phyloP scores from a whole-genome alignment of 768 basidiomycete species.

The Naganishia kalamii region DNA sequence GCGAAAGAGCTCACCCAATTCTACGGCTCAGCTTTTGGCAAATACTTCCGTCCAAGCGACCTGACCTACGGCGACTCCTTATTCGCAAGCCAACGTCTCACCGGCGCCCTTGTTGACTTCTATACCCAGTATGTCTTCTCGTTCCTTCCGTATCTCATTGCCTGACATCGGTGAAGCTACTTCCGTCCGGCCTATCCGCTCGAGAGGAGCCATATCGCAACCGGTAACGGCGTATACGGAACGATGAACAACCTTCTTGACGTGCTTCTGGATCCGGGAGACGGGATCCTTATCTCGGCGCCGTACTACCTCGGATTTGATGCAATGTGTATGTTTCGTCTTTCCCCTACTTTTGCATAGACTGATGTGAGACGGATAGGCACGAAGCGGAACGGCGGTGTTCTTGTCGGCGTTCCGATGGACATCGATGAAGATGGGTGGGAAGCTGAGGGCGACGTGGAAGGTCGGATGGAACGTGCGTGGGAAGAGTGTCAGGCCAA shows the following conservation, averaged over 20 bases:
- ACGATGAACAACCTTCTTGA: slow-evolving; percentile 42
- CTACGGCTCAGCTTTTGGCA: slow-evolving; percentile 30
- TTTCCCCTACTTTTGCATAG: not conserved
- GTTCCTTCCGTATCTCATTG: not conserved
- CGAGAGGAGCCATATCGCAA: slow-evolving; percentile 10
- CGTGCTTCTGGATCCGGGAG: slow-evolving; percentile 40
- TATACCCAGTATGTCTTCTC: slow-evolving; percentile 30
- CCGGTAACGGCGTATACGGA: slow-evolving; percentile 20
- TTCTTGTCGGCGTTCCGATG: slow-evolving; percentile 32
- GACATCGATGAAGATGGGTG: slow-evolving; percentile 32
- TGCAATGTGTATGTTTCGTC: slow-evolving; percentile 26
- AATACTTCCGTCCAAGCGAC: slow-evolving; percentile 31
- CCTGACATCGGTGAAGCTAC: slow-evolving; percentile 30
- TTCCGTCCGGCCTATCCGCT: slow-evolving; percentile 23
- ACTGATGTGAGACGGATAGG: not conserved
- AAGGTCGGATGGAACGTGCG: slow-evolving; percentile 29
- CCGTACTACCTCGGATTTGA: slow-evolving; percentile 35
- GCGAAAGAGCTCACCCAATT: slow-evolving; percentile 28
- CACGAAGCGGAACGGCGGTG: slow-evolving; percentile 36
- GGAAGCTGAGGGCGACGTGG: slow-evolving; percentile 27
- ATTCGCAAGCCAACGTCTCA: slow-evolving; percentile 41
- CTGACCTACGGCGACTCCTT: slow-evolving; percentile 42
- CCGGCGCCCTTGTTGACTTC: slow-evolving; percentile 33
- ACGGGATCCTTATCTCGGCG: slow-evolving; percentile 37
- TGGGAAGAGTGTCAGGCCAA: slow-evolving; percentile 25